Conservation (phyloP, 116 monocot genomes). For the Iris pallida region DNA sequence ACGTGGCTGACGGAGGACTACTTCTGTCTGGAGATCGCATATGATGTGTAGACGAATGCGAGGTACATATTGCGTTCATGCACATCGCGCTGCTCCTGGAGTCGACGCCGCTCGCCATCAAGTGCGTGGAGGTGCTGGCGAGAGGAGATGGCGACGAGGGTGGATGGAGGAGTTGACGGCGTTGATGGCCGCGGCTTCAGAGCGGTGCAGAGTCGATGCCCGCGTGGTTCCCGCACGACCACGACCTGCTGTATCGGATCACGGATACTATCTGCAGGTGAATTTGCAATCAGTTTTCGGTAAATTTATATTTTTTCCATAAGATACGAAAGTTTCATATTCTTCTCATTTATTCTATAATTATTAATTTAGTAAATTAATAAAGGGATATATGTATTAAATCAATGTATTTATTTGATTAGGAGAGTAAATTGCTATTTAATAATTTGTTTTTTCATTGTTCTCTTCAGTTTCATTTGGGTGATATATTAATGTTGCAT, state of each 20-base stretch:
- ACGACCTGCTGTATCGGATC: constrained; percentile 61
- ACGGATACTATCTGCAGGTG: constrained; percentile 68
- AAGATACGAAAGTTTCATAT: too few relatives aligned
- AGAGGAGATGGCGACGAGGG: constrained; percentile 5
- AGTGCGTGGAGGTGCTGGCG: constrained; percentile 59
- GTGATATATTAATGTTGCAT: too few relatives aligned
- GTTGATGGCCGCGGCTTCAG: constrained; percentile 29
- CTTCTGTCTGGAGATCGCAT: constrained; percentile 54
- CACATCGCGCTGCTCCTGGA: constrained; percentile 38
- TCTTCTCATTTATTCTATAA: too few relatives aligned
- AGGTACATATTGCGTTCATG: constrained; percentile 46
- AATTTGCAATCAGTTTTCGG: not conserved
- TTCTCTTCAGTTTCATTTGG: too few relatives aligned
- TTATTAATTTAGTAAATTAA: too few relatives aligned
- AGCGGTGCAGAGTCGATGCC: constrained; percentile 46
- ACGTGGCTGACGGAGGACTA: constrained; percentile 45
- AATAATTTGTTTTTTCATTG: too few relatives aligned
- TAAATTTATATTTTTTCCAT: too few relatives aligned
- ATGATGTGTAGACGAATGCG: constrained; percentile 34
- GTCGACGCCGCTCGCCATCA: constrained; percentile 34
- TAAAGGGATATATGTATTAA: too few relatives aligned
- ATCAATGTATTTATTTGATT: too few relatives aligned
- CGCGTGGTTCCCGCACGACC: constrained; percentile 41
- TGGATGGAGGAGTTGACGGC: constrained; percentile 56
- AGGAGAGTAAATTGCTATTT: too few relatives aligned